Conservation (phyloP, 768 basidiomycete species). For the Xanthoconium stramineum region DNA sequence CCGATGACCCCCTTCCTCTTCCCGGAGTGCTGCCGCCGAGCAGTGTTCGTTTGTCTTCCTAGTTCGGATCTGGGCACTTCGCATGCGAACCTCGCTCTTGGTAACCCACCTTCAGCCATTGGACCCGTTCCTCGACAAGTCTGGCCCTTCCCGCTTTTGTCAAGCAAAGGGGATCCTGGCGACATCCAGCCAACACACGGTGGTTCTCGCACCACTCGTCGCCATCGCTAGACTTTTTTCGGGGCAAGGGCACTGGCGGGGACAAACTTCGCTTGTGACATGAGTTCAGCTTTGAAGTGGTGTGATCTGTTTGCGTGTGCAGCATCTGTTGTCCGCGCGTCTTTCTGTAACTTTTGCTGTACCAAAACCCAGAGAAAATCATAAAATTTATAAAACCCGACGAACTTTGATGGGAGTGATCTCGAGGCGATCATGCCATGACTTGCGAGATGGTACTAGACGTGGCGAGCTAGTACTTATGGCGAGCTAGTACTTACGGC, state of each 20-base stretch:
- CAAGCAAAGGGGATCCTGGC: neutral
- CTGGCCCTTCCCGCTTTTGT: neutral
- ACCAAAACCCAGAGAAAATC: neutral
- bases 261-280: constrained; percentile 2
- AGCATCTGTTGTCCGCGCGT: neutral
- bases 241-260: neutral
- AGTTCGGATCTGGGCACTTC: constrained; percentile 10
- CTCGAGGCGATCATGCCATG: too few relatives aligned
- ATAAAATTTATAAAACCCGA: neutral
- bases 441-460: too few relatives aligned
- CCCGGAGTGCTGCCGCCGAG: neutral
- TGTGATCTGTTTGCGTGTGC: constrained; percentile 6
- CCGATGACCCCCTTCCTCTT: constrained; percentile 5
- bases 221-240: neutral
- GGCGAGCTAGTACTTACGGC: too few relatives aligned
- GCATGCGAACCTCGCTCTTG: constrained; percentile 3
- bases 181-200: neutral
- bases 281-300: constrained; percentile 8
- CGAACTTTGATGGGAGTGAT: too few relatives aligned
- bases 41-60: constrained; percentile 11
- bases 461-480: too few relatives aligned
- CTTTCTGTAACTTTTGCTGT: constrained; percentile 1
- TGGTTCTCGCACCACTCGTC: neutral
- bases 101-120: neutral
- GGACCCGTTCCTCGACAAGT: neutral